Base-by-base conservation (phyloP, 352 stramenopile genomes). In the Phytophthora syringae region DNA sequence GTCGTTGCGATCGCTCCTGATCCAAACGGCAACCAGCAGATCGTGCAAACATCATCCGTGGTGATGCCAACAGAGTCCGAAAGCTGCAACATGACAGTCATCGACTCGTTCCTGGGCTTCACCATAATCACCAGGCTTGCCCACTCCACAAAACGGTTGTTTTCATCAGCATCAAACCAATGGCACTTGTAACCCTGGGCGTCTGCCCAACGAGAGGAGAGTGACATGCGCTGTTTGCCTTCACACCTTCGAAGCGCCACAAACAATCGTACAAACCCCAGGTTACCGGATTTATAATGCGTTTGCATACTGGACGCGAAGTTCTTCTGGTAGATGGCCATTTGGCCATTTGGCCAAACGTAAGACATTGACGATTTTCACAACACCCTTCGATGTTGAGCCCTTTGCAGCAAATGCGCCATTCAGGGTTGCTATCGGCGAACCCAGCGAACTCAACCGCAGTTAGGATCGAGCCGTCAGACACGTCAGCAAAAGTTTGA, bases 181-280 rank as follows among this genome's bases (percentile, higher is more conserved):
- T 76, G 52, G 39, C 68, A 76, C 12, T 48, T 37, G 1, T 71
- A 7, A 0, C 55, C 64, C 5, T 5, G 15, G 7, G 67, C 56
- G 20, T 36, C 7, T 18, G 47, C 56, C 67, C 72, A 80, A 7
- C 24, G 72, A 0, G 64, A 80, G 22, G 48, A 66, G 27, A 81
- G 50, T 0, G 52, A 67, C 10, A 22, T 43, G 0, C 24, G 45
- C 67, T 50, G 7, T 18, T 30, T 7, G 37, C 16, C 21, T 54
- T 53, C 0, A 78, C 27, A 11, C 64, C 73, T 22, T 81, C 73
- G 28, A 55, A 78, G 27, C 72, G 69, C 73, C 73, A 81, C 10
- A 40, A 45, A 24, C 73, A 81, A 39, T 70, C 52, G 45, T 81
- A 81, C 39, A 81, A 73, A 0, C 69, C 73, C 25, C 73, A 81